Base-by-base conservation (phyloP, 768 basidiomycete species). In the Boletus rubropictus region DNA sequence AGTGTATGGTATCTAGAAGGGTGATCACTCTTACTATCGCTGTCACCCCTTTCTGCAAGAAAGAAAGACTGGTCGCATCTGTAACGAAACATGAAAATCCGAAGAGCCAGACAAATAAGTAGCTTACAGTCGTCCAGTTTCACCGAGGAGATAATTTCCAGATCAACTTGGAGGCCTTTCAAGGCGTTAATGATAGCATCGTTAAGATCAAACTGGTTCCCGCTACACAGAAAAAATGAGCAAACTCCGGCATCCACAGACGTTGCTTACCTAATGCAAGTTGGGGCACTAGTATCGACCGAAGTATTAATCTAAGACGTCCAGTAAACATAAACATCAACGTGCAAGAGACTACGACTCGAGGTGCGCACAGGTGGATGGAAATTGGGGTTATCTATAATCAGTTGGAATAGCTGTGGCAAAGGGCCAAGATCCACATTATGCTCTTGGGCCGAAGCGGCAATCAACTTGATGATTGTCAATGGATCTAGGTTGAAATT, bases 71-170 rank as follows among this genome's bases (percentile, higher is more conserved):
- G 4, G 78, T 81, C 11, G 75, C 60, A 55, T 74, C 81, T 83
- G 33, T 22, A 42, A 12, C n/a, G 12, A 39, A 44, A n/a, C 20
- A 24, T 61, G n/a, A 47, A n/a, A 29, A 33, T 39, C 7, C 1
- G 34, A 44, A 25, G 17, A 25, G 14, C 9, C 45, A 32, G 36
- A 31, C 9, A 1, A 20, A 39, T n/a, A 11, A 36, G 3, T 15
- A 21, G 51, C 77, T 58, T 53, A 82, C 81, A 88, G 49, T 86
- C 82, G 60, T 87, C 86, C 32, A 88, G 63, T 58, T 76, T 77
- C 37, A 82, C 65, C 1, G 66, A 66, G 15, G 74, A 74, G n/a
- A 76, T 64, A 27, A 87, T 70, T 10, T 63, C 70, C 18, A 88
- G 63, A 49, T 82, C 72, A 41, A 85, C 78, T 57, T 75, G 70